These are phyloP conservation scores for Boletus reticuloceps DNA, from an alignment of 768 basidiomycete genomes.

Conservation along the genomic window DNA sequence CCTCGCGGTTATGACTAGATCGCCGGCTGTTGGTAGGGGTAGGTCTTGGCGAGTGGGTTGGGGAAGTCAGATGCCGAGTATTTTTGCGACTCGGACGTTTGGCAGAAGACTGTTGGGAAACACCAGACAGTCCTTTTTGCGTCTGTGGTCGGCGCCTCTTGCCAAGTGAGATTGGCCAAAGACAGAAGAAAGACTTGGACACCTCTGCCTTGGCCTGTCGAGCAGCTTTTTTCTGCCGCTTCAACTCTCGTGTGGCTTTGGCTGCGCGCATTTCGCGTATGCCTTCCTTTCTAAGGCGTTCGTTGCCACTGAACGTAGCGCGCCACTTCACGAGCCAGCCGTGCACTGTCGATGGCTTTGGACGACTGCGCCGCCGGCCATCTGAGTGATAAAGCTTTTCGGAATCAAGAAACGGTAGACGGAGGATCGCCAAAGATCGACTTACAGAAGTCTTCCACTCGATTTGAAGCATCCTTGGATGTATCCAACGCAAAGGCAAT, in stretches of 20 bases:
- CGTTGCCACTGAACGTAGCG: conserved; percentile 65
- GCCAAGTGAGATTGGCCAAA: conserved; percentile 28
- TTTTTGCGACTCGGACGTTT: conserved; percentile 6
- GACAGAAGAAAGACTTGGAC: conserved; percentile 15
- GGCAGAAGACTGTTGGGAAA: conserved; percentile 8
- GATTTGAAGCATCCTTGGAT: conserved; percentile 26
- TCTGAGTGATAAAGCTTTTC: conserved; percentile 33
- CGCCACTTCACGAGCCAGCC: conserved; percentile 81
- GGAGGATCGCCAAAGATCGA: conserved; percentile 1
- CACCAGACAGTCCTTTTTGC: conserved; percentile 1
- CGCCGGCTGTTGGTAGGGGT: conserved; percentile 15
- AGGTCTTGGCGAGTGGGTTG: conserved; percentile 15
- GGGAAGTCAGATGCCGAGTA: conserved; percentile 12
- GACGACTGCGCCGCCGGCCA: conserved; percentile 44
- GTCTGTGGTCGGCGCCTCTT: conserved; percentile 14
- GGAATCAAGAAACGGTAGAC: background rate
- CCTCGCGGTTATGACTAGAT: conserved; percentile 17
- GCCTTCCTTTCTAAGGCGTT: conserved; percentile 59
- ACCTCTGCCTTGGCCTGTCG: conserved; percentile 15
- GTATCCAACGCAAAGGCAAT: background rate
- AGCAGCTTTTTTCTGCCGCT: conserved; percentile 25
- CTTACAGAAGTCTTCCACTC: conserved; percentile 36
- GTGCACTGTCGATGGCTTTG: conserved; percentile 59
- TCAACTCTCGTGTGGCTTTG: conserved; percentile 29
- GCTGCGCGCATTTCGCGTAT: conserved; percentile 72